phyloP scores from a whole-genome alignment of 495 filamentous ascomycete genomes.

The Niebla homalea region DNA sequence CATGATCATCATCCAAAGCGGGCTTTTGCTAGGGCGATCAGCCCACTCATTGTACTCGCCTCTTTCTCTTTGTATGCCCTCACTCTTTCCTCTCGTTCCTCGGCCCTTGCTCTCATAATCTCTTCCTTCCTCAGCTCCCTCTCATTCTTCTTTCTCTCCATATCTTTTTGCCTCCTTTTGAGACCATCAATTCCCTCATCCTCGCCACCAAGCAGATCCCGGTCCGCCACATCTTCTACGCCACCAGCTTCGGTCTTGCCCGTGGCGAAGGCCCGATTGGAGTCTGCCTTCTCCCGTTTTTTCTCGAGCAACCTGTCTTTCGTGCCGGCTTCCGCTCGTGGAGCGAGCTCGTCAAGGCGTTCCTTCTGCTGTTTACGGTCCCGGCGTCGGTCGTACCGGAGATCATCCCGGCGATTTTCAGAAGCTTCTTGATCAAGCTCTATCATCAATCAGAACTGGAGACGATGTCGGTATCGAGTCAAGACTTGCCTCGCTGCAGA shows the following conservation, averaged over 20 bases:
- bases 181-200: constrained; percentile 14
- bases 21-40: constrained; percentile 17
- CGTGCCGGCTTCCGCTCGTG: constrained; percentile 74
- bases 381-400: constrained; percentile 44
- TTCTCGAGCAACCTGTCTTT: constrained; percentile 82
- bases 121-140: constrained; percentile 17
- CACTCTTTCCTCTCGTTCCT: constrained; percentile 17
- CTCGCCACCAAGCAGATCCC: constrained; percentile 14
- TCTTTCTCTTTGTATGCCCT: constrained; percentile 17
- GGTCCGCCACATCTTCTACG: constrained; percentile 14
- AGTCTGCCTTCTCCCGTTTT: constrained; percentile 41
- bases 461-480: not conserved
- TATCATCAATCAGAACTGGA: constrained; percentile 14
- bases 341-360: constrained; percentile 63
- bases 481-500: constrained; percentile 44
- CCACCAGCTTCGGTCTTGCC: constrained; percentile 14
- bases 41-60: constrained; percentile 17
- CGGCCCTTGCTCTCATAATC: constrained; percentile 13
- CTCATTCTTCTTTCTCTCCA: constrained; percentile 20
- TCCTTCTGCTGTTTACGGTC: constrained; percentile 50
- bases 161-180: constrained; percentile 15
- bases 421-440: constrained; percentile 45
- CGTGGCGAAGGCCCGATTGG: constrained; percentile 34
- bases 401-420: constrained; percentile 34
- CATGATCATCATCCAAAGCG: constrained; percentile 14